Base-by-base conservation (phyloP, 148 eudicot genomes). In the Vaccinium corymbosum region DNA sequence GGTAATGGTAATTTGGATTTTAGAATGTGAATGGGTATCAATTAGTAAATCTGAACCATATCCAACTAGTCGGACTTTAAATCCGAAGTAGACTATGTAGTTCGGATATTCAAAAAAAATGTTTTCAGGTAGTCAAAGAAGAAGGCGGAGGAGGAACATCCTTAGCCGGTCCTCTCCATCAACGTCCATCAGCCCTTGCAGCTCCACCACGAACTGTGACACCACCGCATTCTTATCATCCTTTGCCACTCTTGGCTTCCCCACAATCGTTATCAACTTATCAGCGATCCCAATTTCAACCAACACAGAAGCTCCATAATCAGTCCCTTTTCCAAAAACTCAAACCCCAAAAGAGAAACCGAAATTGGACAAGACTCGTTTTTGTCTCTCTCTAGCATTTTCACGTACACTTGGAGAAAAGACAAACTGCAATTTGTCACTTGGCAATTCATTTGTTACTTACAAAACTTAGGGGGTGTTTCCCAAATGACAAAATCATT, bases 131-230 rank as follows among this genome's bases (percentile, higher is more conserved):
- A 35, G 38, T 35, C 38, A 35, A 35, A 35, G 38, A 35, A 35
- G 38, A 35, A 35, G 38, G 38, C 35, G 35, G 35, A 32, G 35
- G 35, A 32, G 35, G 35, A 96, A 81, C 55, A 96, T 86, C 88
- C 98, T 88, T 1, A 97, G 99, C 9, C 97, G 99, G 84, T 93
- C 99, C 86, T 96, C 99, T 48, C 98, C 97, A 82, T 96, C 99
- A 78, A 91, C 99, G 16, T 94, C 90, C 85, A 91, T 93, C 88
- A 96, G 86, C 20, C 98, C 99, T 80, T 92, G 94, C 88, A 96
- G 86, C 89, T 96, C 99, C 92, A 96, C 89, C 93, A 91, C 90
- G 83, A 96, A 96, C 90, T 94, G 97, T 0, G 99, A 96, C 20
- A 94, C 94, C 95, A 93, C 87, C 53, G 88, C 85, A 83, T 90